Evolutionary conservation across 1,284 basidiomycete genomes (phyloP).

Genomic region (Mycena sp.): DNA sequence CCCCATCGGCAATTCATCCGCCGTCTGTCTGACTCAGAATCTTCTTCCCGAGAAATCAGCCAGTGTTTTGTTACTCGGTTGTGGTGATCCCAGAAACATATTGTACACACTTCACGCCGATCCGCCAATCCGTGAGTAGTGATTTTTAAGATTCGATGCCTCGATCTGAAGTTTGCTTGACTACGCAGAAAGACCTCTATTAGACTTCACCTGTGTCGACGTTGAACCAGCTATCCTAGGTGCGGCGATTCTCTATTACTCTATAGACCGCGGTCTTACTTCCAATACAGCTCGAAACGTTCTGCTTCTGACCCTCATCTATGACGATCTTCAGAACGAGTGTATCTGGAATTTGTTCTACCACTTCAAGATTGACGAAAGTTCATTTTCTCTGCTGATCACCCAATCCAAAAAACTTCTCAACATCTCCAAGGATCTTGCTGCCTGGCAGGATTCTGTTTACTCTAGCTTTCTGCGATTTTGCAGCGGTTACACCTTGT

Average conservation of each 20-base stretch:
- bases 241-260: too few relatives aligned
- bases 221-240: conserved; percentile 65
- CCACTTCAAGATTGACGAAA: conserved; percentile 59
- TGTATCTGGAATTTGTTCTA: conserved; percentile 67
- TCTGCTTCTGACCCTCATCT: conserved; percentile 49
- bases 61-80: conserved; percentile 60
- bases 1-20: conserved; percentile 65
- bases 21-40: conserved; percentile 57
- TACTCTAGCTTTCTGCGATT: conserved; percentile 47
- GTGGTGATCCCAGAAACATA: conserved; percentile 66
- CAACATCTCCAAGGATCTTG: conserved; percentile 44
- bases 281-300: conserved; percentile 56
- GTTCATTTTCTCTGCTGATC: conserved; percentile 48
- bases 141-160: neutral
- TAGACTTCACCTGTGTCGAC: conserved; percentile 72
- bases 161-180: conserved; percentile 31
- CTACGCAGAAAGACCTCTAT: conserved; percentile 7
- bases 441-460: conserved; percentile 47
- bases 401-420: conserved; percentile 56
- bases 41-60: conserved; percentile 57
- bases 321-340: conserved; percentile 44
- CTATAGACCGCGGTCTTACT: too few relatives aligned
- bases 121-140: conserved; percentile 34
- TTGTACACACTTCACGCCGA: conserved; percentile 56
- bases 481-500: conserved; percentile 47